Evolutionary conservation across 345 rosid genomes (phyloP).

Genomic region (Boechera stricta): DNA sequence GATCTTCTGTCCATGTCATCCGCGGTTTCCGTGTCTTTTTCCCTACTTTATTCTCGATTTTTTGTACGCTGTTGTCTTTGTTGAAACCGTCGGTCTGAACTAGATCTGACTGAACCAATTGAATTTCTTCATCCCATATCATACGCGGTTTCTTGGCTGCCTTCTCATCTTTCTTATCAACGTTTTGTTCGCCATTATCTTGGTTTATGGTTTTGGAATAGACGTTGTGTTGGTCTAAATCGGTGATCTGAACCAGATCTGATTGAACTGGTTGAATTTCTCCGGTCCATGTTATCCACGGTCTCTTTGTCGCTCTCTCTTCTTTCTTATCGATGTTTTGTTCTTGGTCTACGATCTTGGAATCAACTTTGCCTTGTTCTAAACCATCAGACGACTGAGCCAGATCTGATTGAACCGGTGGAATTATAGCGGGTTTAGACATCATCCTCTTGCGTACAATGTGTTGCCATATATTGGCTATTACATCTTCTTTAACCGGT

Average conservation of each 20-base stretch:
- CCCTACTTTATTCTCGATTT: neutral
- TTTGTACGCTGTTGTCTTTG: neutral
- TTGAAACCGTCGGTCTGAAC: neutral
- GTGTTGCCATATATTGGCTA: slow-evolving; percentile 42
- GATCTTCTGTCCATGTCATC: slow-evolving; percentile 24
- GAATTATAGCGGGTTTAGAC: neutral
- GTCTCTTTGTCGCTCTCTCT: neutral
- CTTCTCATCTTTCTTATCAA: neutral
- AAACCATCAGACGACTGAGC: neutral
- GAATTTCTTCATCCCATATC: neutral
- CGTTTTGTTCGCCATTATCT: neutral
- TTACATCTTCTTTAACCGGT: slow-evolving; percentile 11
- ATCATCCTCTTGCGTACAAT: slow-evolving; percentile 30
- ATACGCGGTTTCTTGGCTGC: neutral
- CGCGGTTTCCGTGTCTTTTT: neutral
- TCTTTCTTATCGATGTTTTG: neutral
- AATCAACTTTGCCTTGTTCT: neutral
- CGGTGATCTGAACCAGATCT: neutral
- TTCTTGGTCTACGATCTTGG: neutral
- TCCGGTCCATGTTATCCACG: neutral
- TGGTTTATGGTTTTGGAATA: neutral
- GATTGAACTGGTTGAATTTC: neutral
- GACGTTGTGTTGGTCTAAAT: neutral
- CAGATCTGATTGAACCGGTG: slow-evolving; percentile 10
- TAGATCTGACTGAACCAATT: neutral